Base-by-base conservation (phyloP, 805 yeast genomes). In the Zygoascus biomembranicola region DNA sequence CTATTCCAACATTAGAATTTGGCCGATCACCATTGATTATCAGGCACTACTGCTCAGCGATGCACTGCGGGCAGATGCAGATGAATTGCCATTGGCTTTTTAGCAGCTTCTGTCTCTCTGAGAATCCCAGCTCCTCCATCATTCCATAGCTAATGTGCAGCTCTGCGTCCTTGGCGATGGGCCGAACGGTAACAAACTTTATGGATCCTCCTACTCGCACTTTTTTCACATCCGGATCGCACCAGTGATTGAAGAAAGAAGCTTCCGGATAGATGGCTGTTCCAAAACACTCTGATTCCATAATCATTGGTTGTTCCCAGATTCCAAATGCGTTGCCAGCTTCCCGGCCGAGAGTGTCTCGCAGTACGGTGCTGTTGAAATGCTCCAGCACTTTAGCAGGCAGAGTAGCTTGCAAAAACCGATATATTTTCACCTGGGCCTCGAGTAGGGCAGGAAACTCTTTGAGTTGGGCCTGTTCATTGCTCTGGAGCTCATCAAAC, bases 291-390 rank as follows among this genome's bases (percentile, higher is more conserved):
- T 79, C 85, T 10, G 66, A 59, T 1, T 70, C 70, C 2, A 63
- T 67, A 6, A 59, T 66, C 1, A 68, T 58, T 14, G 71, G 66
- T 6, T 60, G 65, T 49, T 82, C 79, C 85, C 87, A 81, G 20
- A 82, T 79, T 1, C 88, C 88, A 65, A 83, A 83, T 0, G 87
- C 83, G 61, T 83, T 83, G 14, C 85, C 83, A 49, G 81, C 76
- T 58, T 82, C 84, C 42, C 76, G 69, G 1, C 87, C 88, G 49
- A 79, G 68, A 2, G 79, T 73, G 14, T 68, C 66, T 47, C 86
- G 69, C 16, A 82, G 65, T 4, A 56, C 56, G 1, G 65, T 65
- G 1, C 76, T 64, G 2, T 75, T 72, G 13, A 82, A 65, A 39
- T 70, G 73, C 31, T 75, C 59, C 18, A 57, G 56, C 1, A 62